phyloP scores from a whole-genome alignment of 78 protist genomes.

The Dictyostelium discoideum region DNA sequence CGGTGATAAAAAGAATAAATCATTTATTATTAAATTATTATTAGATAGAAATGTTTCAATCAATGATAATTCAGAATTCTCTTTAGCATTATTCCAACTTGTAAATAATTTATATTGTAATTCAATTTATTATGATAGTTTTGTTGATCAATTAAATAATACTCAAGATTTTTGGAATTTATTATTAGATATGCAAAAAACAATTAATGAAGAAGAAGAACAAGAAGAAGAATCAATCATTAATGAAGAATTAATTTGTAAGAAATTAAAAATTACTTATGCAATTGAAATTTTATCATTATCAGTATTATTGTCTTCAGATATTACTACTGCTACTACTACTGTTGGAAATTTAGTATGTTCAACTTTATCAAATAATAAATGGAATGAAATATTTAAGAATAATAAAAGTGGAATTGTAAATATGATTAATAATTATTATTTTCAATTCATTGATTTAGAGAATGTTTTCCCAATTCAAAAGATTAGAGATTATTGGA shows the following conservation, averaged over 20 bases:
- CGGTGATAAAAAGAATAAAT: not conserved
- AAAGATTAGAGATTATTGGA: not conserved
- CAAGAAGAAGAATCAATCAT: no score
- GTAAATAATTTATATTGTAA: conserved; percentile 10
- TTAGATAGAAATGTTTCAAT: not conserved
- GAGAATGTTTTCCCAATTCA: not conserved
- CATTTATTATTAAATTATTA: conserved; percentile 3
- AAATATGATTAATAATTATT: not conserved
- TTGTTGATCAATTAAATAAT: not conserved
- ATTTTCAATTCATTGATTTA: not conserved
- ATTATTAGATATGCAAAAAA: not conserved
- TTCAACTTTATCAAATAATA: not conserved
- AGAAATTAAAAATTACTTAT: not conserved
- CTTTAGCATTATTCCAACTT: not conserved
- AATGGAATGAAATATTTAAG: not conserved
- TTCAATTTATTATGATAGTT: conserved; percentile 25
- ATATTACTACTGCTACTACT: no score
- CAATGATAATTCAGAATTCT: conserved; percentile 1
- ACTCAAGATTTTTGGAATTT: conserved; percentile 25
- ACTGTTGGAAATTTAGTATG: not conserved
- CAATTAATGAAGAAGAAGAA: not conserved
- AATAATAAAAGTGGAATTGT: not conserved
- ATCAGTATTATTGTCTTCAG: not conserved
- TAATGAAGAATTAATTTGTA: not conserved
- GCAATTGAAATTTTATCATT: not conserved